These are phyloP conservation scores for Dactylellina cionopaga DNA, from an alignment of 2,329 filamentous ascomycete genomes.

Conservation along the genomic window DNA sequence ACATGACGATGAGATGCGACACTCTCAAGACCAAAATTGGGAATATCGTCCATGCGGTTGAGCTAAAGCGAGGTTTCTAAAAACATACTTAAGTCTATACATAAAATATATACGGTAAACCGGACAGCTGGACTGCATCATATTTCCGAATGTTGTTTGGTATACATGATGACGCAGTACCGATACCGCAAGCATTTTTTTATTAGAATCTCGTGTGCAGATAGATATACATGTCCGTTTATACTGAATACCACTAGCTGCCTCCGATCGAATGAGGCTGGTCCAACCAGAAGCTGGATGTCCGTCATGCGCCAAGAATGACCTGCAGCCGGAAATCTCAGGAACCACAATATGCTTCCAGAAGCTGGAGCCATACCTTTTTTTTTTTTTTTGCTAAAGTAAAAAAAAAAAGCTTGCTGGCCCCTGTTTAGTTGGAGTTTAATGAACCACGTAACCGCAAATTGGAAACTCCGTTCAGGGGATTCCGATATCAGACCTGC, in stretches of 20 bases:
- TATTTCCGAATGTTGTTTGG: no score
- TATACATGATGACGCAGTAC: no score
- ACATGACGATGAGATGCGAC: conserved; percentile 67
- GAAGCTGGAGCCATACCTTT: conserved; percentile 12
- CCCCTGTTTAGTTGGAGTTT: conserved; percentile 30
- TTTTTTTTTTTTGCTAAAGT: conserved; percentile 1
- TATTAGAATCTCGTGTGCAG: no score
- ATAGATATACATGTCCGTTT: not conserved
- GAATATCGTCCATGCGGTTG: conserved; percentile 67
- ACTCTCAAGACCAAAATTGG: conserved; percentile 79
- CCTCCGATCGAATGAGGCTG: conserved; percentile 13
- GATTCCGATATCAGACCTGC: conserved; percentile 27
- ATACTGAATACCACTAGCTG: not conserved
- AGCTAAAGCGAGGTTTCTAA: conserved; percentile 23
- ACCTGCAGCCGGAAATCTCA: conserved; percentile 11
- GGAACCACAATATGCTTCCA: conserved; percentile 36
- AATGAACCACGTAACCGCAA: conserved; percentile 38
- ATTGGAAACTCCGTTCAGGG: conserved; percentile 42
- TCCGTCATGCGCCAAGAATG: conserved; percentile 30
- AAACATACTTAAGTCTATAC: not conserved
- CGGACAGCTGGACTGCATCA: no score
- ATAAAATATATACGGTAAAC: conserved; percentile 8
- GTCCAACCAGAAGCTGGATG: conserved; percentile 22
- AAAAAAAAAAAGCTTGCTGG: not conserved
- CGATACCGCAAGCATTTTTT: no score